Evolutionary conservation across 495 filamentous ascomycete genomes (phyloP).

Genomic region (Aspergillus coremiiformis): DNA sequence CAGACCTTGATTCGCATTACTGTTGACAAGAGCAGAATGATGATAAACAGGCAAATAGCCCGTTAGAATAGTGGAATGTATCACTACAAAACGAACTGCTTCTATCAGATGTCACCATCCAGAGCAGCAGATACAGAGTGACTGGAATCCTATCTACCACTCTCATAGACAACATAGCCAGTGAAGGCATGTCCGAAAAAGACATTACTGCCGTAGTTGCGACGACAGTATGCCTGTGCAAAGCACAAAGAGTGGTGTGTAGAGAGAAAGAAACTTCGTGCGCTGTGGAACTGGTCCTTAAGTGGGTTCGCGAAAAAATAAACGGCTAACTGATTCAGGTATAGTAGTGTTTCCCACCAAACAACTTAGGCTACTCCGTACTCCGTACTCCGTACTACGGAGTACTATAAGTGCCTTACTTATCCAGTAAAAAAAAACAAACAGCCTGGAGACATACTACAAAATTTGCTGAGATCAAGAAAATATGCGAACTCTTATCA

Average conservation of each 20-base stretch:
- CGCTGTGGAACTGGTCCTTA: slow-evolving; percentile 9
- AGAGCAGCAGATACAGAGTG: slow-evolving; percentile 97
- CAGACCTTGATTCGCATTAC: neutral
- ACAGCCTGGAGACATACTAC: no score
- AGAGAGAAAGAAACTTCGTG: slow-evolving; percentile 22
- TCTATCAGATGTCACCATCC: slow-evolving; percentile 64
- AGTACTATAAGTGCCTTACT: no score
- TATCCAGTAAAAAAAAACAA: no score
- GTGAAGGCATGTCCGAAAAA: slow-evolving; percentile 58
- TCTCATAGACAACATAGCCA: slow-evolving; percentile 53
- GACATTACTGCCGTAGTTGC: slow-evolving; percentile 37
- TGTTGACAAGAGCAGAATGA: neutral
- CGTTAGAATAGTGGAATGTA: slow-evolving; percentile 34
- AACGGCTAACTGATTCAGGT: slow-evolving; percentile 12
- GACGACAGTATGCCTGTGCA: slow-evolving; percentile 48
- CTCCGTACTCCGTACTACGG: no score
- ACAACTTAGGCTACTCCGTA: no score
- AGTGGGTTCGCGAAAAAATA: slow-evolving; percentile 2
- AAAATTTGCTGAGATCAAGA: no score
- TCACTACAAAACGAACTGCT: slow-evolving; percentile 69
- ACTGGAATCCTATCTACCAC: slow-evolving; percentile 60
- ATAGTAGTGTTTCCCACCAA: slow-evolving; percentile 10
- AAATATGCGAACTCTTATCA: no score
- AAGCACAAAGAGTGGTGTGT: slow-evolving; percentile 39
- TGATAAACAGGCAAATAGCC: neutral